Evolutionary conservation across 2,329 filamentous ascomycete genomes (phyloP).

Genomic region (Diaporthe batatas): DNA sequence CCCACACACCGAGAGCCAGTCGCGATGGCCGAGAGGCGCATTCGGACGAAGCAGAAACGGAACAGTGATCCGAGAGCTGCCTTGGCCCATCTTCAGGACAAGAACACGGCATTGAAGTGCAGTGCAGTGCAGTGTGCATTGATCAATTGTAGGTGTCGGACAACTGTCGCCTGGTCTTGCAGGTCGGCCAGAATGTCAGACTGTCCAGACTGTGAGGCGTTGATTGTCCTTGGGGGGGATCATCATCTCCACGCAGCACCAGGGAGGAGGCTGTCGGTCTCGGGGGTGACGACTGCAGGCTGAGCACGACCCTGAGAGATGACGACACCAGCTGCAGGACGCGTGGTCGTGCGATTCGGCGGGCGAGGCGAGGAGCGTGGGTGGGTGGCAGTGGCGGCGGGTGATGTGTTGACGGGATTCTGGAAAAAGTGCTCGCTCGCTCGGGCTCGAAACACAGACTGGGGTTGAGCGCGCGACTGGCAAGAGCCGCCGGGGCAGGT

Average conservation of each 20-base stretch:
- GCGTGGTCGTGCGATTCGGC: not conserved
- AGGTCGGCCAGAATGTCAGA: too few relatives aligned
- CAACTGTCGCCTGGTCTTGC: not conserved
- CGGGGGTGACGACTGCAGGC: too few relatives aligned
- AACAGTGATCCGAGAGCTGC: constrained; percentile 11
- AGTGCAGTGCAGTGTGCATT: not conserved
- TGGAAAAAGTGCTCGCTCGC: constrained; percentile 1
- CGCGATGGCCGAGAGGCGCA: constrained; percentile 5
- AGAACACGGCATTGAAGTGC: constrained; percentile 4
- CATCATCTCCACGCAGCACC: too few relatives aligned
- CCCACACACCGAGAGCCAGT: constrained; percentile 28
- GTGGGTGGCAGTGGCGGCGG: not conserved
- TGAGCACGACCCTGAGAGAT: not conserved
- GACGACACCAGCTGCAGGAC: not conserved
- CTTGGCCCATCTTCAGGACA: constrained; percentile 17
- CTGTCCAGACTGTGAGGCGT: not conserved
- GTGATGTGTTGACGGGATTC: constrained; percentile 12
- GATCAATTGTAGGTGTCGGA: not conserved
- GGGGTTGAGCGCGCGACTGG: constrained; percentile 9
- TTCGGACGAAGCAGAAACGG: constrained; percentile 40
- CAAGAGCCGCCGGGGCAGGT: constrained; percentile 7
- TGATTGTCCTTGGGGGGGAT: not conserved
- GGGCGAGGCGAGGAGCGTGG: not conserved
- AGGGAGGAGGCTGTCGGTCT: not conserved
- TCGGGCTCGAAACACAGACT: constrained; percentile 24